Evolutionary conservation across 2,329 filamentous ascomycete genomes (phyloP).

Genomic region (Colletotrichum gigasporum): DNA sequence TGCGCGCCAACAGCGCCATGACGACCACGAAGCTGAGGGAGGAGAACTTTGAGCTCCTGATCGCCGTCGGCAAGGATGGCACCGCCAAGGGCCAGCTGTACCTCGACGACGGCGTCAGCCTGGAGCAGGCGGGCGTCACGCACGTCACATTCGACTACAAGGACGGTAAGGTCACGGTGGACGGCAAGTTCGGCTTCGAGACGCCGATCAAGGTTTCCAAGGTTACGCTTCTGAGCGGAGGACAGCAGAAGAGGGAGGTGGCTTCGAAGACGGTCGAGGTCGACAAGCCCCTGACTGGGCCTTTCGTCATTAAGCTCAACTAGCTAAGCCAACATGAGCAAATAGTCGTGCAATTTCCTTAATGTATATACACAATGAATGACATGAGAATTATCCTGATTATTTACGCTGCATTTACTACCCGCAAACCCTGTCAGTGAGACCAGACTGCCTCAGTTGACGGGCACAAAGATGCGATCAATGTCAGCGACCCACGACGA

Average conservation of each 20-base stretch:
- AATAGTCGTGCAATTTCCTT: not conserved
- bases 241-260: conserved; percentile 12
- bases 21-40: conserved; percentile 72
- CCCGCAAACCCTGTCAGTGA: not conserved
- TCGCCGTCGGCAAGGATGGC: conserved; percentile 71
- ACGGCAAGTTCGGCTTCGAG: conserved; percentile 64
- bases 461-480: conserved; percentile 63
- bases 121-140: conserved; percentile 67
- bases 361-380: not conserved
- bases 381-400: not conserved
- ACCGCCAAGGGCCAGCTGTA: conserved; percentile 75
- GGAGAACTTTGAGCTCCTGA: conserved; percentile 75
- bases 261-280: conserved; percentile 33
- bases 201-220: conserved; percentile 54
- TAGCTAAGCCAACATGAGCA: too few relatives aligned
- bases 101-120: conserved; percentile 77
- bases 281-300: conserved; percentile 35
- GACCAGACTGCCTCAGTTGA: conserved; percentile 19
- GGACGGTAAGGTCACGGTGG: conserved; percentile 57
- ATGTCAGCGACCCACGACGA: conserved; percentile 57
- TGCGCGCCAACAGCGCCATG: conserved; percentile 64
- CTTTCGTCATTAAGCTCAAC: conserved; percentile 22
- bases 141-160: conserved; percentile 69
- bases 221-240: conserved; percentile 55
- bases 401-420: not conserved